Percentiles rank a stretch among this genome's conserved stretches.
These are phyloP conservation scores for Ceratocystis destructans DNA, from an alignment of 2,329 filamentous ascomycete genomes.

Conservation along the genomic window DNA sequence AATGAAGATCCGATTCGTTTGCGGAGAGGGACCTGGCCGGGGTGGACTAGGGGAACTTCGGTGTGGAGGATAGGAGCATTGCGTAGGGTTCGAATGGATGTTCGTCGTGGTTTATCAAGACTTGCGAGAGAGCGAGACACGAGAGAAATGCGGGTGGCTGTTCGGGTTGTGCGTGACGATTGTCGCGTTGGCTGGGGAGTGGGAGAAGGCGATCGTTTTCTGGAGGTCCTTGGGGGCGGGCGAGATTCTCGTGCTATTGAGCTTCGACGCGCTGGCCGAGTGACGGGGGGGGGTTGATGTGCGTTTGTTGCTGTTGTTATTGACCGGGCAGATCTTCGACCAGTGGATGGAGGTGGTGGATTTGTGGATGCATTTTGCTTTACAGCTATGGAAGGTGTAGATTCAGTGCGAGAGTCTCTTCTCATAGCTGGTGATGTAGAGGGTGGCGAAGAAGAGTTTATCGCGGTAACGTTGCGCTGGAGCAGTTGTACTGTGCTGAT, in stretches of 20 bases:
- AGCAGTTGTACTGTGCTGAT: slow-evolving; percentile 36
- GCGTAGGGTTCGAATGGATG: slow-evolving; percentile 26
- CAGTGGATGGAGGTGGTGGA: neutral
- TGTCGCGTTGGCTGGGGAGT: slow-evolving; percentile 27
- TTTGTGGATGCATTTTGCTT: neutral
- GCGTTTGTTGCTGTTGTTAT: neutral
- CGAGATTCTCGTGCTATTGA: slow-evolving; percentile 5
- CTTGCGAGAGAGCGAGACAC: neutral
- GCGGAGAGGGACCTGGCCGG: slow-evolving; percentile 41
- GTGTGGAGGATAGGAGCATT: slow-evolving; percentile 11
- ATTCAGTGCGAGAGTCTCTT: slow-evolving; percentile 1
- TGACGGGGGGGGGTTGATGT: neutral
- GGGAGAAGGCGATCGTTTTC: slow-evolving; percentile 24
- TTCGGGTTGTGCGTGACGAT: slow-evolving; percentile 28
- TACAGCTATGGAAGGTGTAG: neutral
- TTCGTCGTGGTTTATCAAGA: neutral
- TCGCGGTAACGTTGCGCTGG: neutral
- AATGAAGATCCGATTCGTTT: slow-evolving; percentile 42
- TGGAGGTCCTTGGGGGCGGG: slow-evolving; percentile 12
- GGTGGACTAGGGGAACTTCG: slow-evolving; percentile 44
- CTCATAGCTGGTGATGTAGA: neutral
- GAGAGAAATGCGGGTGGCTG: slow-evolving; percentile 19
- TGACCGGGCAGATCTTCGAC: slow-evolving; percentile 1
- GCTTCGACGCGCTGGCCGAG: slow-evolving; percentile 8
- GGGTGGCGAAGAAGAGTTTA: neutral